A percentile compares a stretch with the other conserved stretches of the same genome.
Conservation (phyloP, 2,329 filamentous ascomycete species). For the Fusarium pseudocircinatum region DNA sequence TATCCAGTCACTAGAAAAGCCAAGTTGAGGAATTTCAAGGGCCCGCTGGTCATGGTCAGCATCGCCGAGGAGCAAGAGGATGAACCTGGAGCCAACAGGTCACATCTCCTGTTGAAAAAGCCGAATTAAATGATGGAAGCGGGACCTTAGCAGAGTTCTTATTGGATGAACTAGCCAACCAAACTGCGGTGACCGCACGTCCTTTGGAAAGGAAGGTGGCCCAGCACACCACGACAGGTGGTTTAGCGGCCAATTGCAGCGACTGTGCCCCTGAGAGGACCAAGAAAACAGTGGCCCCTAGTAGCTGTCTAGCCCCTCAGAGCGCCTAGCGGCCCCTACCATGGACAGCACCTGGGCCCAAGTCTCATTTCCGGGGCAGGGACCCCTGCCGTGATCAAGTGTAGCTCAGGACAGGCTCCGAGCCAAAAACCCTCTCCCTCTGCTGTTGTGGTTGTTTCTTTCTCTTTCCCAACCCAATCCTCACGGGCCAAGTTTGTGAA, state of each 20-base stretch:
- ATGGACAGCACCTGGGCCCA: slow-evolving; percentile 20
- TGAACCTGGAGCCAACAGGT: slow-evolving; percentile 24
- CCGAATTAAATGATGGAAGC: slow-evolving; percentile 21
- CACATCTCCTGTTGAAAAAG: slow-evolving; percentile 24
- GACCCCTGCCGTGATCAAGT: slow-evolving; percentile 19
- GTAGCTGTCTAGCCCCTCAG: slow-evolving; percentile 25
- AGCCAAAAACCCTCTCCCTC: slow-evolving; percentile 30
- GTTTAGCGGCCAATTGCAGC: slow-evolving; percentile 38
- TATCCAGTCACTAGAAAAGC: slow-evolving; percentile 16
- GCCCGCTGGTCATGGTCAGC: not conserved
- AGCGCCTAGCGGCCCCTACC: slow-evolving; percentile 31
- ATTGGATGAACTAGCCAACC: slow-evolving; percentile 23
- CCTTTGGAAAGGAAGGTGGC: slow-evolving; percentile 17
- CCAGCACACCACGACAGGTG: slow-evolving; percentile 21
- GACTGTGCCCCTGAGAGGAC: slow-evolving; percentile 34
- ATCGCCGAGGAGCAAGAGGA: not conserved
- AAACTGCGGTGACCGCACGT: slow-evolving; percentile 32
- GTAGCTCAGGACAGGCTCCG: slow-evolving; percentile 13
- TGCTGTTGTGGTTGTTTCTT: slow-evolving; percentile 21
- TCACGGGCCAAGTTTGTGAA: slow-evolving; percentile 42
- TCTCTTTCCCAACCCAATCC: slow-evolving; percentile 40
- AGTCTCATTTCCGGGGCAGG: slow-evolving; percentile 40
- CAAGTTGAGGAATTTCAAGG: slow-evolving; percentile 21
- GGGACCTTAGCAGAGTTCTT: not conserved
- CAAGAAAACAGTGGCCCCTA: slow-evolving; percentile 30